These are phyloP conservation scores for Garcia nutans DNA, from an alignment of 345 rosid genomes.

Conservation along the genomic window DNA sequence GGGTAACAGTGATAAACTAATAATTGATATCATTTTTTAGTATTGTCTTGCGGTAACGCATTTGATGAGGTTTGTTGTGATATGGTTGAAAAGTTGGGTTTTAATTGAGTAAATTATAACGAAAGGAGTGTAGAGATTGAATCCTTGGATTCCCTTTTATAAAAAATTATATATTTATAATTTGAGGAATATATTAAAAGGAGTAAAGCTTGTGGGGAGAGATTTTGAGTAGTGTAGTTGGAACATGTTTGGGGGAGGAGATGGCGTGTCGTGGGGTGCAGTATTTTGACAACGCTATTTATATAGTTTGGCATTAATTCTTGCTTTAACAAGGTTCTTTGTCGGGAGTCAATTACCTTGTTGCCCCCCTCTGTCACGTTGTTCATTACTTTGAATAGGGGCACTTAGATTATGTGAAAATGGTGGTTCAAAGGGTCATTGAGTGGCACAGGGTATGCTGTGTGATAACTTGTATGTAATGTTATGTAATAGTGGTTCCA, in stretches of 20 bases:
- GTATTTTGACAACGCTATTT: slow-evolving; percentile 8
- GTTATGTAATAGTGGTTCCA: not conserved
- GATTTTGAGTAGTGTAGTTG: slow-evolving; percentile 3
- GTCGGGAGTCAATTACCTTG: slow-evolving; percentile 23
- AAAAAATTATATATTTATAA: not conserved
- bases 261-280: slow-evolving; percentile 33
- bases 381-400: slow-evolving; percentile 2
- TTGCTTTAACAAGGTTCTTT: slow-evolving; percentile 15
- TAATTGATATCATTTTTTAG: not conserved
- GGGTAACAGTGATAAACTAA: not conserved
- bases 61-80: not conserved
- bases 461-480: not conserved
- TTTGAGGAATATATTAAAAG: not conserved
- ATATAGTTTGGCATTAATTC: slow-evolving; percentile 21
- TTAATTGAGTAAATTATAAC: not conserved
- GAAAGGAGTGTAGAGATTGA: not conserved
- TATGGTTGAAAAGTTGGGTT: not conserved
- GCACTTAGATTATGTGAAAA: not conserved
- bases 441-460: slow-evolving; percentile 1
- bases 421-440: slow-evolving; percentile 13
- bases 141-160: slow-evolving; percentile 17
- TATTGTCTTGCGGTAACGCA: not conserved
- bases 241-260: slow-evolving; percentile 17
- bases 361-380: slow-evolving; percentile 4
- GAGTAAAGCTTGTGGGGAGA: not conserved